These are phyloP conservation scores for Takakia lepidozioides DNA, from an alignment of 225 moss, liverwort and hornwort species.

Conservation along the genomic window DNA sequence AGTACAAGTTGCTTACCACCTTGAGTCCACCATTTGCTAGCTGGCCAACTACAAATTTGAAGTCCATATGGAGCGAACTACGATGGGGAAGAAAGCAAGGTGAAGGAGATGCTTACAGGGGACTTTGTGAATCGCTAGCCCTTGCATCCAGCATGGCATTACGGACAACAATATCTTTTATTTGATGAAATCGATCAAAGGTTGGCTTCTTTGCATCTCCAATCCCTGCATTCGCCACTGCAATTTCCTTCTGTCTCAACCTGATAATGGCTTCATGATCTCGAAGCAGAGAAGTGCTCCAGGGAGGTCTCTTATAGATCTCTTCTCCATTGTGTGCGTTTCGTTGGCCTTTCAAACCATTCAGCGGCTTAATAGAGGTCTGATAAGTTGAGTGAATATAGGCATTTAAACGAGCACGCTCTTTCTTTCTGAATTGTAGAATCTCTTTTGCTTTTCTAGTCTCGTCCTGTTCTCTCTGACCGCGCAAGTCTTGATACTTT, in stretches of 20 bases:
- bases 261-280: constrained; percentile 62
- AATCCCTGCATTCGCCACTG: constrained; percentile 26
- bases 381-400: constrained; percentile 61
- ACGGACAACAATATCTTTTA: constrained; percentile 1
- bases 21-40: not conserved
- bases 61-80: not conserved
- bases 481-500: constrained; percentile 68
- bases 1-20: not conserved
- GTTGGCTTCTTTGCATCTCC: constrained; percentile 10
- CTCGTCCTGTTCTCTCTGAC: constrained; percentile 61
- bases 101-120: not conserved
- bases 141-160: constrained; percentile 8
- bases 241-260: constrained; percentile 59
- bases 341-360: constrained; percentile 17
- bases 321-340: constrained; percentile 25
- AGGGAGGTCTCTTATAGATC: constrained; percentile 41
- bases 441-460: constrained; percentile 49
- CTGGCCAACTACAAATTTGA: constrained; percentile 2
- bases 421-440: constrained; percentile 62
- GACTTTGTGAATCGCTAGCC: constrained; percentile 3
- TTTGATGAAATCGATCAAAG: constrained; percentile 7
- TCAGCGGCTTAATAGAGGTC: constrained; percentile 29
- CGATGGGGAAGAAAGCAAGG: too few relatives aligned
- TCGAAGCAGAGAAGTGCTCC: constrained; percentile 57
- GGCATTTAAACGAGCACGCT: constrained; percentile 62